Conservation (phyloP, 768 basidiomycete species). For the Macrocybe gigantea region DNA sequence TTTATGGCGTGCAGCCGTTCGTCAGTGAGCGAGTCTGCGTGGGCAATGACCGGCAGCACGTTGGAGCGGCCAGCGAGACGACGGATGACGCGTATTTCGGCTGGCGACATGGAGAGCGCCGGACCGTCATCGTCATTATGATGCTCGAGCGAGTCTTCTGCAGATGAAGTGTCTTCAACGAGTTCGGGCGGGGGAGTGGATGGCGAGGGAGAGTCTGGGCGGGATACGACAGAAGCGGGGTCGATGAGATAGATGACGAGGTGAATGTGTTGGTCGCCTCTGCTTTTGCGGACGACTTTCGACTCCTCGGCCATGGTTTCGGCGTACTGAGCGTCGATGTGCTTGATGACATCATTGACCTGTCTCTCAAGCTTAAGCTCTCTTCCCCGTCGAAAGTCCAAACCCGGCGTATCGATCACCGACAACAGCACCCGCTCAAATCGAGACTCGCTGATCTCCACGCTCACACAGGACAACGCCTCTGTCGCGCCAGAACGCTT, state of each 20-base stretch:
- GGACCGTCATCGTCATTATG: constrained; percentile 40
- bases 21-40: constrained; percentile 79
- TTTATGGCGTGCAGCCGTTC: constrained; percentile 67
- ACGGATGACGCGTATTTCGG: constrained; percentile 74
- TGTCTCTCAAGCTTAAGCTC: constrained; percentile 79
- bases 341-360: constrained; percentile 67
- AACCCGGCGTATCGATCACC: constrained; percentile 81
- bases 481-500: constrained; percentile 56
- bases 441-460: constrained; percentile 81
- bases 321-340: constrained; percentile 75
- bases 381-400: constrained; percentile 67
- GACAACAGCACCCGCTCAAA: constrained; percentile 75
- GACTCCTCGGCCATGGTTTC: constrained; percentile 90
- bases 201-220: constrained; percentile 42
- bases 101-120: constrained; percentile 62
- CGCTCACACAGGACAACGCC: constrained; percentile 58
- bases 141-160: constrained; percentile 27
- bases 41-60: constrained; percentile 77
- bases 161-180: constrained; percentile 58
- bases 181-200: constrained; percentile 46
- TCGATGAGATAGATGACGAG: constrained; percentile 80
- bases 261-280: constrained; percentile 87
- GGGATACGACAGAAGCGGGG: constrained; percentile 61
- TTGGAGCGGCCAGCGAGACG: constrained; percentile 72
- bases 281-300: constrained; percentile 81